Evolutionary conservation across 1,139 yeast species (phyloP).

Genomic region (Lizanozyma gosingica): DNA sequence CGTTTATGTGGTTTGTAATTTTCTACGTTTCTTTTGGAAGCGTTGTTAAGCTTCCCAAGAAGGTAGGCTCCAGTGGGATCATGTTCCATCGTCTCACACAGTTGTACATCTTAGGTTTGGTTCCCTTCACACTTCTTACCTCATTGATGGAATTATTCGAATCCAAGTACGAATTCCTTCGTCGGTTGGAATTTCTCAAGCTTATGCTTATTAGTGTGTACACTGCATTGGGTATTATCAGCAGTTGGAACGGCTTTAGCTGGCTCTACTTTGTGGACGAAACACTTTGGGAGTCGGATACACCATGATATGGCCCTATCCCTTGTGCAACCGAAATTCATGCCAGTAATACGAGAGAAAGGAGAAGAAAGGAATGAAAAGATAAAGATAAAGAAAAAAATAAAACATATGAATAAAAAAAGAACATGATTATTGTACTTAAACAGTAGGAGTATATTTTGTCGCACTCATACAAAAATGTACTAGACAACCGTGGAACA

Average conservation of each 20-base stretch:
- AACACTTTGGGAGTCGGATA: slow-evolving; percentile 41
- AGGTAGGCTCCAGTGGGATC: slow-evolving; percentile 34
- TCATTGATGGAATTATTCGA: slow-evolving; percentile 52
- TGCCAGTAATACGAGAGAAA: too few relatives aligned
- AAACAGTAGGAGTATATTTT: too few relatives aligned
- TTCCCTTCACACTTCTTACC: slow-evolving; percentile 51
- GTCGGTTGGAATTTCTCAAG: slow-evolving; percentile 60
- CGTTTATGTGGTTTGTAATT: slow-evolving; percentile 78
- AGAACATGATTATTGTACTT: too few relatives aligned
- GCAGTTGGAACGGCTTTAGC: slow-evolving; percentile 83
- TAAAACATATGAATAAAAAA: too few relatives aligned
- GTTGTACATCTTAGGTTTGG: slow-evolving; percentile 58
- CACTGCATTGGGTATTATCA: slow-evolving; percentile 75
- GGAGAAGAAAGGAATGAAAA: too few relatives aligned
- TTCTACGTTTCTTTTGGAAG: slow-evolving; percentile 66
- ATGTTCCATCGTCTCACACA: slow-evolving; percentile 65
- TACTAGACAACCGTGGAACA: too few relatives aligned
- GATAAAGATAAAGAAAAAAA: too few relatives aligned
- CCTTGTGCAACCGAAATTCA: too few relatives aligned
- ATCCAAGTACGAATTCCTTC: slow-evolving; percentile 37
- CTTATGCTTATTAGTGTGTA: slow-evolving; percentile 80
- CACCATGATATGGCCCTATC: too few relatives aligned
- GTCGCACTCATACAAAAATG: too few relatives aligned
- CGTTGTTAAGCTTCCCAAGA: slow-evolving; percentile 42
- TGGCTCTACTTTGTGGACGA: slow-evolving; percentile 84